phyloP scores from a whole-genome alignment of 805 yeast species.

The Ogataea pignaliae region DNA sequence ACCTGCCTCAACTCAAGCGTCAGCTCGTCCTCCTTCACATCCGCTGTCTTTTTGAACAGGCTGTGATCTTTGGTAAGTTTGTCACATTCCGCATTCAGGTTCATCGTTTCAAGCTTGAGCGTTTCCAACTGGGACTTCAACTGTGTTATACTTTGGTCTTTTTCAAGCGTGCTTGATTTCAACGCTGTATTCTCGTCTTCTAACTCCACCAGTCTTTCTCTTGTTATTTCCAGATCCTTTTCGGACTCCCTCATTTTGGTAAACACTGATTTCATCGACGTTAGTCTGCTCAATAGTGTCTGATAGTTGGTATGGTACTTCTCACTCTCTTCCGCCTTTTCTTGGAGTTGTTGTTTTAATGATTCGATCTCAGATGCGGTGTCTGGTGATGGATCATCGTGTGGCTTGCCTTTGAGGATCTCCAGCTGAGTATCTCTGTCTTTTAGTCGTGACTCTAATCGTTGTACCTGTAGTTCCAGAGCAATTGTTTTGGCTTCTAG shows the following conservation, averaged over 20 bases:
- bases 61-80: slow-evolving; percentile 39
- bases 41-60: slow-evolving; percentile 34
- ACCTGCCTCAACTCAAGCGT: slow-evolving; percentile 38
- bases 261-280: slow-evolving; percentile 72
- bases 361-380: slow-evolving; percentile 4
- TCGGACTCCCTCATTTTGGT: slow-evolving; percentile 70
- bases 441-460: not conserved
- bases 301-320: slow-evolving; percentile 58
- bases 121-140: slow-evolving; percentile 15
- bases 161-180: slow-evolving; percentile 30
- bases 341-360: slow-evolving; percentile 29
- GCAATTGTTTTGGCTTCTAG: not conserved
- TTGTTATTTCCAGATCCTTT: slow-evolving; percentile 51
- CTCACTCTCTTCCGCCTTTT: slow-evolving; percentile 47
- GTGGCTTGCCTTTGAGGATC: not conserved
- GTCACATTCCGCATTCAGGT: slow-evolving; percentile 52
- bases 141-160: slow-evolving; percentile 22
- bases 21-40: slow-evolving; percentile 36
- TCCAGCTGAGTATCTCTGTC: not conserved
- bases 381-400: not conserved
- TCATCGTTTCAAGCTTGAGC: slow-evolving; percentile 26
- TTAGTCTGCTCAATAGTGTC: slow-evolving; percentile 53
- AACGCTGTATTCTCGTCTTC: slow-evolving; percentile 32
- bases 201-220: slow-evolving; percentile 41
- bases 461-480: not conserved